These are phyloP conservation scores for Talaromyces sp. DNA, from an alignment of 2,329 filamentous ascomycete genomes.

Conservation along the genomic window DNA sequence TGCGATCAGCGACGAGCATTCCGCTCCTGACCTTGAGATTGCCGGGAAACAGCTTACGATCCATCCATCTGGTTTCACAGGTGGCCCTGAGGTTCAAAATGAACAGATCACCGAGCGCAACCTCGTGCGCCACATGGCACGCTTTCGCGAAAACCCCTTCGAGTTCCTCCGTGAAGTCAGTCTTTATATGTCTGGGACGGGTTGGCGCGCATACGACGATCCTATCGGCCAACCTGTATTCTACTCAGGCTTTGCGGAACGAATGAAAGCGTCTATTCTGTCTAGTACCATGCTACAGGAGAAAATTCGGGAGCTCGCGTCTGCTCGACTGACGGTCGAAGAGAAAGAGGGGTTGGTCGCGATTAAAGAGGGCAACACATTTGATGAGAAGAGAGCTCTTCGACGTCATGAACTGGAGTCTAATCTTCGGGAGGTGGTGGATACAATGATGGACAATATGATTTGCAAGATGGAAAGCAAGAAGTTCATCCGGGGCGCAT, in stretches of 20 bases:
- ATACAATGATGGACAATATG: constrained; percentile 89
- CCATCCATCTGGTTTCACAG: constrained; percentile 67
- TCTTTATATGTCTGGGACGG: constrained; percentile 86
- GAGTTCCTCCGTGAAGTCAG: constrained; percentile 92
- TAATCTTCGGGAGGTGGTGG: constrained; percentile 77
- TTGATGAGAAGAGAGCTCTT: constrained; percentile 33
- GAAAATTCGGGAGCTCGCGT: constrained; percentile 76
- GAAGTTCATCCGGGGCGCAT: constrained; percentile 85
- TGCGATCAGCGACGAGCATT: constrained; percentile 38
- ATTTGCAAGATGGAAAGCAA: constrained; percentile 99
- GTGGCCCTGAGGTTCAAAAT: constrained; percentile 39
- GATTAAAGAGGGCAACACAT: constrained; percentile 31
- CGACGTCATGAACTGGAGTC: constrained; percentile 65
- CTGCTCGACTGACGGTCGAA: constrained; percentile 73
- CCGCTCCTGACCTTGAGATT: constrained; percentile 76
- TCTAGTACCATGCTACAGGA: constrained; percentile 72
- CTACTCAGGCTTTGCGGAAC: constrained; percentile 87
- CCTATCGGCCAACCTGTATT: constrained; percentile 91
- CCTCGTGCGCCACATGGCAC: constrained; percentile 73
- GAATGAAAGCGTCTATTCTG: constrained; percentile 80
- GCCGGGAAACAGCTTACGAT: constrained; percentile 73
- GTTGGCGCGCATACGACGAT: constrained; percentile 92
- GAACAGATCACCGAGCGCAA: constrained; percentile 54
- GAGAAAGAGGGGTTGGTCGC: constrained; percentile 71
- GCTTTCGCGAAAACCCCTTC: constrained; percentile 73